Evolutionary conservation across 257 asterid genomes (phyloP), one percentile per base, ranked within the genome.

Genomic region (Ilex aquifolium): DNA sequence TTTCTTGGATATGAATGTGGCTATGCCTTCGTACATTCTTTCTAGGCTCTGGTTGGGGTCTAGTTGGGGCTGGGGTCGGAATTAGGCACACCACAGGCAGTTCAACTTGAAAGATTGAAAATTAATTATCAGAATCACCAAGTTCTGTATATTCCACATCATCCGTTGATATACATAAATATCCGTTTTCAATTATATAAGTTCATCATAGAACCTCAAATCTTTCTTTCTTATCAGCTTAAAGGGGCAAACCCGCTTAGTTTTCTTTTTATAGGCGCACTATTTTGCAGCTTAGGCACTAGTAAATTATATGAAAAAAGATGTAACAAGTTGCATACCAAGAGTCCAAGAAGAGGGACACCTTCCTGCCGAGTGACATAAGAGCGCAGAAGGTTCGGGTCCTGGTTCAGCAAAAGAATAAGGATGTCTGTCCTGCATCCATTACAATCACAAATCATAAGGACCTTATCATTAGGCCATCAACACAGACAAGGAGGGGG

Each of bases 361-460:
- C 94, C 96, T 69, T 89, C 99, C 70, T 76, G 91, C 72, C 81
- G 83, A 71, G 81, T 69, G 31, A 85, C 86, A 75, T 85, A 76
- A 61, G 87, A 73, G 14, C 99, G 99, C 77, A 92, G 70, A 54
- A 92, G 88, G 72, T 77, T 87, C 54, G 97, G 65, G 72, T 92
- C 99, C 69, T 83, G 89, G 74, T 82, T 85, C 84, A 87, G 82
- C 72, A 80, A 83, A 71, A 82, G 88, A 79, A 87, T 77, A 70
- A 92, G 91, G 79, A 92, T 87, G 80, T 89, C 96, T 85, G 95
- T 85, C 91, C 99, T 92, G 94, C 89, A 90, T 66, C 80, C 81
- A 71, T 77, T 70, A 82, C 58, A 72, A 65, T 59, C 72, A 76
- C 68, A 68, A 57, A 71, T 39, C 69, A 70, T 39, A 44, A 69